phyloP scores from a whole-genome alignment of 1,284 basidiomycete species.

The Phylloboletellus chloephorus region DNA sequence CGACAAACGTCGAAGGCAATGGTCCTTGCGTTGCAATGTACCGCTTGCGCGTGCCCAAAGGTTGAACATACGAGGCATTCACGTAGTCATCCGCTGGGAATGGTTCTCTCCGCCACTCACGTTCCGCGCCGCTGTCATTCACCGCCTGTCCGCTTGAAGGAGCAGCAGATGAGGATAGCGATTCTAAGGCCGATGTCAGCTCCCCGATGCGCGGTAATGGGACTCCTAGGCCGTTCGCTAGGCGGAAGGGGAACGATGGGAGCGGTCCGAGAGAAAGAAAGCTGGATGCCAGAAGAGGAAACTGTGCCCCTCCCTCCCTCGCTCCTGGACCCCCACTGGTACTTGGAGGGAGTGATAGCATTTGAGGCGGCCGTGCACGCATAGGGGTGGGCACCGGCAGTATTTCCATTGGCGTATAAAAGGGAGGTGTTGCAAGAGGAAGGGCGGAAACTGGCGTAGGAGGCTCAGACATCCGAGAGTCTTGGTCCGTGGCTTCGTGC shows the following conservation, averaged over 20 bases:
- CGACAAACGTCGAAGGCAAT: constrained; percentile 80
- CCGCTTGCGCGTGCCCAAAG: constrained; percentile 68
- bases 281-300: constrained; percentile 2
- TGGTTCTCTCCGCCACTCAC: constrained; percentile 7
- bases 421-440: constrained; percentile 24
- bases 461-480: constrained; percentile 18
- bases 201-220: constrained; percentile 21
- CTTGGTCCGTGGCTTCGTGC: constrained; percentile 25
- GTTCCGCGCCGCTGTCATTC: constrained; percentile 1
- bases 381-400: constrained; percentile 16
- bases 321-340: constrained; percentile 1
- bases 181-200: constrained; percentile 8
- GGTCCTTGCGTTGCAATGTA: constrained; percentile 98
- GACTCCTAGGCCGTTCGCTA: constrained; percentile 16
- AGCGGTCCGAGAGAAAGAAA: constrained; percentile 9
- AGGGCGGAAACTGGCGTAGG: constrained; percentile 23
- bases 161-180: constrained; percentile 1
- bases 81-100: constrained; percentile 77
- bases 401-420: constrained; percentile 31
- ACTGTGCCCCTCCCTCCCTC: constrained; percentile 10
- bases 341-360: constrained; percentile 7
- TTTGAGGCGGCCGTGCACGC: constrained; percentile 7
- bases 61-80: constrained; percentile 89
- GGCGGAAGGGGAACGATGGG: constrained; percentile 18
- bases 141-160: background rate